These are phyloP conservation scores for Lasiosphaeriaceae sp. DNA, from an alignment of 495 filamentous ascomycete species.

Conservation along the genomic window DNA sequence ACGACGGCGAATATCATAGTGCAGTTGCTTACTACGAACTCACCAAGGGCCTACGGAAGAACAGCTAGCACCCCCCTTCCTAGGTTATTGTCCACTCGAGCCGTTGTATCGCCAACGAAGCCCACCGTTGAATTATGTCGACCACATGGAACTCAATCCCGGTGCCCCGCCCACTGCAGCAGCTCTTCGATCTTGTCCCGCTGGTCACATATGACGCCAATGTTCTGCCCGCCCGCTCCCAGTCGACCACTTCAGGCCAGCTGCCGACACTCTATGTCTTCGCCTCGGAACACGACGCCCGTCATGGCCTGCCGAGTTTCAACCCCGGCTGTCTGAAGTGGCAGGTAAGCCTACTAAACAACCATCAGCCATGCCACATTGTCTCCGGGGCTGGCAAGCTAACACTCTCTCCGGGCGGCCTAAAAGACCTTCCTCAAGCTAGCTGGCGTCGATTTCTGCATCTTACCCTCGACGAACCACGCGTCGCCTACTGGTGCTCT, in stretches of 20 bases:
- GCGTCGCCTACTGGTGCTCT: conserved; percentile 83
- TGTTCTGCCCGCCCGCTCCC: conserved; percentile 65
- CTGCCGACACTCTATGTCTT: conserved; percentile 73
- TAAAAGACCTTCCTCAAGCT: conserved; percentile 80
- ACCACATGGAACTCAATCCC: conserved; percentile 40
- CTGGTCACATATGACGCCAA: conserved; percentile 73
- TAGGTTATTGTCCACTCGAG: background rate
- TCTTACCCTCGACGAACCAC: conserved; percentile 82
- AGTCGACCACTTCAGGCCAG: conserved; percentile 43
- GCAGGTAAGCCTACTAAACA: conserved; percentile 62
- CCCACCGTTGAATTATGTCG: background rate
- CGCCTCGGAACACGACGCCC: conserved; percentile 60
- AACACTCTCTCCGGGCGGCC: background rate
- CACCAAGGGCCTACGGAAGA: no score
- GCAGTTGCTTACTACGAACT: no score
- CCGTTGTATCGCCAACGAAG: background rate
- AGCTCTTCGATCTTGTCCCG: conserved; percentile 80
- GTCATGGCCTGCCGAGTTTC: conserved; percentile 66
- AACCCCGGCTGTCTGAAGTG: conserved; percentile 94
- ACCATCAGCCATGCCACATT: background rate
- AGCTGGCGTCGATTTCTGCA: conserved; percentile 60
- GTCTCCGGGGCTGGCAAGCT: background rate
- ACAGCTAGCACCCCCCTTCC: no score
- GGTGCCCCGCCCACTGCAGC: conserved; percentile 72
- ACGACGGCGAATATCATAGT: no score